Evolutionary conservation across 768 basidiomycete species (phyloP).

Genomic region (Trametes gibbosa): DNA sequence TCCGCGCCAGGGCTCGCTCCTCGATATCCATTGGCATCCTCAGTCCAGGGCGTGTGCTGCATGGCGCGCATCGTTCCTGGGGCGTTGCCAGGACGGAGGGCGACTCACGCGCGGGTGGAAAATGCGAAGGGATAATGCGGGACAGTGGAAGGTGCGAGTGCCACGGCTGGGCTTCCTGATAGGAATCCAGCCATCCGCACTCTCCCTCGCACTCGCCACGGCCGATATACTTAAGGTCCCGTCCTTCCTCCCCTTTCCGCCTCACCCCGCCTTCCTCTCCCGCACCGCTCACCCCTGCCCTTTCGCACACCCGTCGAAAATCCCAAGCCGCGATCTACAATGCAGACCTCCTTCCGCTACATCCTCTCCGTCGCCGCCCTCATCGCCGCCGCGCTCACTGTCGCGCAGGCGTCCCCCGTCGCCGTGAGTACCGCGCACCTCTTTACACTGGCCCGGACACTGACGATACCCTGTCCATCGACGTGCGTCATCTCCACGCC

Average conservation of each 20-base stretch:
- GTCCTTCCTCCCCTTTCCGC: not conserved
- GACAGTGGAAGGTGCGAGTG: not conserved
- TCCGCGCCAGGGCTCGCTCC: no score
- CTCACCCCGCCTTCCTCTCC: not conserved
- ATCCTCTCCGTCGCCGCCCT: slow-evolving; percentile 18
- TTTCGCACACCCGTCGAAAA: not conserved
- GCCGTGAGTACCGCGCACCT: slow-evolving; percentile 4
- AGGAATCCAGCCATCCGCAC: not conserved
- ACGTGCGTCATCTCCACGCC: not conserved
- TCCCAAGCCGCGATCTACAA: not conserved
- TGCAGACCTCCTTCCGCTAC: slow-evolving; percentile 17
- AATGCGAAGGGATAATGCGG: not conserved
- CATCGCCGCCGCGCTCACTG: slow-evolving; percentile 15
- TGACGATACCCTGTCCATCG: not conserved
- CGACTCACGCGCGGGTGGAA: not conserved
- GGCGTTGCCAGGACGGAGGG: not conserved
- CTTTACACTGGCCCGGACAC: not conserved
- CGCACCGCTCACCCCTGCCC: not conserved
- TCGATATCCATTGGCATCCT: no score
- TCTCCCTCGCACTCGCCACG: not conserved
- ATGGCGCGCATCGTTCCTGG: not conserved
- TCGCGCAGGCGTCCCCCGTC: slow-evolving; percentile 13
- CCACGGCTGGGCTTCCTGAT: not conserved
- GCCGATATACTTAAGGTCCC: slow-evolving; percentile 1
- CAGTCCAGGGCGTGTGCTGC: no score